These are phyloP conservation scores for Cerrena zonata DNA, from an alignment of 1,284 basidiomycete species.

Conservation along the genomic window DNA sequence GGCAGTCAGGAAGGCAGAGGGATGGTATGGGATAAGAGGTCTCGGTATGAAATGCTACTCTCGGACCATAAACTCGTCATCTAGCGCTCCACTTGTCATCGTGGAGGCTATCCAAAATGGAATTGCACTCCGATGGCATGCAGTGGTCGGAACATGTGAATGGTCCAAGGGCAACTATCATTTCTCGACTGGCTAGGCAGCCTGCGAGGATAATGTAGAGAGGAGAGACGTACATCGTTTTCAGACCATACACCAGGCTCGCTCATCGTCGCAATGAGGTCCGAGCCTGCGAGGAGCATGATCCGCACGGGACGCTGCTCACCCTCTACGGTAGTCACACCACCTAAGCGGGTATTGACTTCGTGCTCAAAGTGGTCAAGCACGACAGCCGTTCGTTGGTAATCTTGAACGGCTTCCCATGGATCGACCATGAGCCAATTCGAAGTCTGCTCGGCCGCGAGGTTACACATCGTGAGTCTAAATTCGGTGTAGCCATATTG, in stretches of 20 bases:
- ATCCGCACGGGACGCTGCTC: conserved; percentile 64
- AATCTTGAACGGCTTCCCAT: conserved; percentile 92
- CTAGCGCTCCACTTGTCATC: too few relatives aligned
- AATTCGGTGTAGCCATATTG: conserved; percentile 3
- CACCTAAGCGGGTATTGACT: conserved; percentile 78
- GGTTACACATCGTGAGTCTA: conserved; percentile 83
- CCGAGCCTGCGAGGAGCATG: conserved; percentile 94
- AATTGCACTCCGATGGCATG: too few relatives aligned
- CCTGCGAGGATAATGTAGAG: background rate
- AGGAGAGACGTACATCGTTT: conserved; percentile 64
- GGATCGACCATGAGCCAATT: conserved; percentile 90
- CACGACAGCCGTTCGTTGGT: conserved; percentile 92
- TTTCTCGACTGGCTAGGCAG: background rate
- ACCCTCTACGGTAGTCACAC: conserved; percentile 60
- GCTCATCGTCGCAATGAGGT: conserved; percentile 96
- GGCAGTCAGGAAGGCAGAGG: too few relatives aligned
- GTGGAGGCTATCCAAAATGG: too few relatives aligned
- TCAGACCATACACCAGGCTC: conserved; percentile 98
- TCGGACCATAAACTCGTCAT: too few relatives aligned
- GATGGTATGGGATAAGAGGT: too few relatives aligned
- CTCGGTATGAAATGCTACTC: too few relatives aligned
- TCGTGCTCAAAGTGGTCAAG: conserved; percentile 94
- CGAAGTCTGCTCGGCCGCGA: conserved; percentile 77
- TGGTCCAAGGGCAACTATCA: background rate
- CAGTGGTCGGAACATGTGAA: background rate